Evolutionary conservation across 2,329 filamentous ascomycete species (phyloP), one percentile per base, ranked within the genome.

Genomic region (Sclerotinia subarctica): DNA sequence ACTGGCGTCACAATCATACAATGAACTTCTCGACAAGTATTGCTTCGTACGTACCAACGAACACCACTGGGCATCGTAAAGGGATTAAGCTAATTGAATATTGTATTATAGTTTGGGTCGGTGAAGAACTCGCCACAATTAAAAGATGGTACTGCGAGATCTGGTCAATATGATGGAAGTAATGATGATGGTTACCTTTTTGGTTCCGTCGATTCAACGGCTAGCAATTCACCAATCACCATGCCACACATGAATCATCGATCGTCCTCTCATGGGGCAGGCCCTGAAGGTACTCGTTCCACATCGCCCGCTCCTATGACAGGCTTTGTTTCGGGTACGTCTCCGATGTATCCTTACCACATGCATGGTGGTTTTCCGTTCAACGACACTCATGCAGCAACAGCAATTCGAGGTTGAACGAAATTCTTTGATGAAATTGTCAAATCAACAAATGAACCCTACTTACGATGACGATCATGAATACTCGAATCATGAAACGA

Each of bases 21-120:
- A 96, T 81, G 95, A 99, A 81, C 86, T 99, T 73, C 91, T 99
- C 80, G 94, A 96, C 84, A 97, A 96, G 84, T 99, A 97, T 85
- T 99, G 95, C 86, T 99, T 98, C 88, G 94, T 97, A 94, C 88
- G 94, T 96, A 85, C 85, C 77, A 71, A 73, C 80, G 72, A 74
- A 70, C 73, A 76, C 67, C 70, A 69, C 58, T 74, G 68, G 70
- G 60, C 56, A 58, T 46, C 66, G 24, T 63, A 69, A 72, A 69
- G 74, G 74, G 71, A 74, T 68, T 74, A 66, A 77, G 79, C 81
- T 83, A 80, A 84, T 79, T 72, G 69, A 73, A 70, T 60, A n/a
- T 58, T 58, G 44, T 58, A 21, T 46, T 78, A 67, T 77, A 89
- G 87, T 89, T 88, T 82, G 85, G 86, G 71, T 86, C 86, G 24